Evolutionary conservation across 352 stramenopile genomes (phyloP).

Genomic region (Phytophthora lateralis): DNA sequence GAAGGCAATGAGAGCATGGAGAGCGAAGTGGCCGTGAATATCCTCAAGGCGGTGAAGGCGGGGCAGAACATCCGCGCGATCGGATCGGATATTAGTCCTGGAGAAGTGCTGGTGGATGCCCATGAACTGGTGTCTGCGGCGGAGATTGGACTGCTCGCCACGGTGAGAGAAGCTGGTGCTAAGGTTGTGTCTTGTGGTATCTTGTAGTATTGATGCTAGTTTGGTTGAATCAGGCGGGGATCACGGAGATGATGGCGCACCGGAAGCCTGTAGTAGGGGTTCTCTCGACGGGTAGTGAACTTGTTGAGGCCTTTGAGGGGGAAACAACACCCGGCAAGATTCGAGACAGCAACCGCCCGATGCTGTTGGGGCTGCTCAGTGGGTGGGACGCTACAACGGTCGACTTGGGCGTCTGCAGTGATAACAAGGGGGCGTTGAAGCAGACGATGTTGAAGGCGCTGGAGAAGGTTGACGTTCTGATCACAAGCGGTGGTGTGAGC

Average conservation of each 20-base stretch:
- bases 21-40: constrained; percentile 61
- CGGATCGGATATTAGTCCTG: constrained; percentile 91
- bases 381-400: constrained; percentile 54
- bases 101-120: constrained; percentile 76
- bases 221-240: constrained; percentile 57
- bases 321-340: constrained; percentile 79
- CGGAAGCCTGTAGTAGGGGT: constrained; percentile 87
- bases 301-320: constrained; percentile 72
- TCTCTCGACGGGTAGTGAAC: constrained; percentile 96
- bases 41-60: constrained; percentile 58
- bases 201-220: constrained; percentile 3
- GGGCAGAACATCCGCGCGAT: constrained; percentile 86
- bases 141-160: constrained; percentile 93
- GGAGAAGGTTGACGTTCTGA: constrained; percentile 88
- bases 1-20: constrained; percentile 31
- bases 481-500: constrained; percentile 96
- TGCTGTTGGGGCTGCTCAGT: constrained; percentile 81
- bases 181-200: neutral
- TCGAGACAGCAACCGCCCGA: constrained; percentile 95
- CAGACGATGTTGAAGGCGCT: constrained; percentile 51
- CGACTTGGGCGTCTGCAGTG: constrained; percentile 77
- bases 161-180: constrained; percentile 47
- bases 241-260: constrained; percentile 75
- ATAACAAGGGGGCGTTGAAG: constrained; percentile 67
- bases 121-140: constrained; percentile 81